Percentiles rank a stretch among this genome's conserved stretches.
These are phyloP conservation scores for Nicotiana noctiflora DNA, from an alignment of 257 asterid species.

Conservation along the genomic window DNA sequence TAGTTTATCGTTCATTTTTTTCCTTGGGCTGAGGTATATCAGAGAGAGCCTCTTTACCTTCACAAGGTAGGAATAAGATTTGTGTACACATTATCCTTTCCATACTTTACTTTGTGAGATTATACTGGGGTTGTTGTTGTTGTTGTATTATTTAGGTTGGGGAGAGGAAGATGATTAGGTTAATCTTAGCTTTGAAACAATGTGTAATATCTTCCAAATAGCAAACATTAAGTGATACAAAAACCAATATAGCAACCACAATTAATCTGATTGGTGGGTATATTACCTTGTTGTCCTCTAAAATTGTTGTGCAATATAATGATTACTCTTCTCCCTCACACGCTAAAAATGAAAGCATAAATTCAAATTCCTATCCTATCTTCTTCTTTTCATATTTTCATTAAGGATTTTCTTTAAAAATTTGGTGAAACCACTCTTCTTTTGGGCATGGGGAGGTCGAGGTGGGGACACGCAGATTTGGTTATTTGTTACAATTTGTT, in stretches of 20 bases:
- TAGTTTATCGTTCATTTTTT: background rate
- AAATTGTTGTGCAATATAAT: background rate
- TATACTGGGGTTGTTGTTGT: no score
- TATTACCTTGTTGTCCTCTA: background rate
- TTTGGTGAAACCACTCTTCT: background rate
- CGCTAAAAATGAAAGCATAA: background rate
- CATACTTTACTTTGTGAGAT: no score
- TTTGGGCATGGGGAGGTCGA: background rate
- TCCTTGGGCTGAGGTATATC: background rate
- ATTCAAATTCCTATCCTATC: background rate
- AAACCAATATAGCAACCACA: constrained; percentile 31
- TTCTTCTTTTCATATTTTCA: no score
- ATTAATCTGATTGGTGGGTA: constrained; percentile 13
- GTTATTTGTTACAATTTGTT: background rate
- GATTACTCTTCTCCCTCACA: background rate
- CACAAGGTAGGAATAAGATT: no score
- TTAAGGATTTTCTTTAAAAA: background rate
- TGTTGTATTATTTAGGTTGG: background rate
- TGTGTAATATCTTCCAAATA: background rate
- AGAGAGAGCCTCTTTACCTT: no score
- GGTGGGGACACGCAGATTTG: background rate
- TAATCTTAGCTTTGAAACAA: constrained; percentile 44
- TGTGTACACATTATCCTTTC: no score
- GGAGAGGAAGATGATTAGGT: constrained; percentile 10
- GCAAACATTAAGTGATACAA: background rate